These are phyloP conservation scores for Arthroderma sp. DNA, from an alignment of 2,329 filamentous ascomycete species.

Conservation along the genomic window DNA sequence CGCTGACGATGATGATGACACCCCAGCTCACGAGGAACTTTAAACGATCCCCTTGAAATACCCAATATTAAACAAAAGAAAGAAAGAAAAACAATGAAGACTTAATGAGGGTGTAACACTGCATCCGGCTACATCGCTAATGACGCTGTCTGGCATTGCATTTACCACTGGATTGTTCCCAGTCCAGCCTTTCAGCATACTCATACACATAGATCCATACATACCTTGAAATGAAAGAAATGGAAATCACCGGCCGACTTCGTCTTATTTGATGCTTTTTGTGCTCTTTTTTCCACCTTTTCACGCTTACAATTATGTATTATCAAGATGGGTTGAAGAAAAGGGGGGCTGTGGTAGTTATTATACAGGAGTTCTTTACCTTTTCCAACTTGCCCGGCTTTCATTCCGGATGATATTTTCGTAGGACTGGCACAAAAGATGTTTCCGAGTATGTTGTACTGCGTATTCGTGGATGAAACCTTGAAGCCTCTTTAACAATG, in stretches of 20 bases:
- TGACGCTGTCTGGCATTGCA: neutral
- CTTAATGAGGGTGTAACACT: slow-evolving; percentile 6
- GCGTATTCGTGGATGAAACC: neutral
- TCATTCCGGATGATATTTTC: no score
- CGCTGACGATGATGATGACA: slow-evolving; percentile 56
- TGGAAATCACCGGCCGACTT: neutral
- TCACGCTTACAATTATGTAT: neutral
- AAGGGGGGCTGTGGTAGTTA: neutral
- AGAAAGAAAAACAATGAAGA: slow-evolving; percentile 5
- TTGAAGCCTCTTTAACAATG: neutral
- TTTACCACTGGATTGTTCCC: neutral
- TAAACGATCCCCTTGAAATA: slow-evolving; percentile 36
- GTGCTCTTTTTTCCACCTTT: neutral
- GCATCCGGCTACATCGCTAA: neutral
- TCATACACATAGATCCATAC: slow-evolving; percentile 4
- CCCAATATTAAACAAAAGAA: slow-evolving; percentile 8
- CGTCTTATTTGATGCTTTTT: neutral
- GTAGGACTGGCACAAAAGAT: no score
- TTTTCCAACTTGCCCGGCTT: neutral
- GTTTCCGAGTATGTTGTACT: no score
- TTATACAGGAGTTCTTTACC: slow-evolving; percentile 4
- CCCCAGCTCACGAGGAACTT: slow-evolving; percentile 65
- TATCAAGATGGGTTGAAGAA: slow-evolving; percentile 3
- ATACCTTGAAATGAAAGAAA: slow-evolving; percentile 1
- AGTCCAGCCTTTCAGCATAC: neutral